A percentile compares a stretch with the other conserved stretches of the same genome.
Evolutionary conservation across 176 grass and related monocot genomes (phyloP).

Genomic region (Themeda triandra): DNA sequence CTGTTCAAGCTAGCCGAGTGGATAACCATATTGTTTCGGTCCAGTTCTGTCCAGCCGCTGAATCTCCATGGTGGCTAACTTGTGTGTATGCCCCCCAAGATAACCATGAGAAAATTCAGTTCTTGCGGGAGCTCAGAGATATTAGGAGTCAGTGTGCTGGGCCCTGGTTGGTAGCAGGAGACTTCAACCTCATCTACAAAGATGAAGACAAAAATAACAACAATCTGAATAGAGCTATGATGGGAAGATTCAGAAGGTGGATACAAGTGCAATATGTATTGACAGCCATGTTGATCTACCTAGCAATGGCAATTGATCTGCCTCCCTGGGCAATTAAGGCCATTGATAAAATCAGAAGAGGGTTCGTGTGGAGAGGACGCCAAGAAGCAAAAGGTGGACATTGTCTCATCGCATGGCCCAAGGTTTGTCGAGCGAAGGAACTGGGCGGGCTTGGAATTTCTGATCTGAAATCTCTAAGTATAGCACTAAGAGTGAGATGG

Average conservation of each 20-base stretch:
- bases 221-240: background rate
- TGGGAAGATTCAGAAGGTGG: background rate
- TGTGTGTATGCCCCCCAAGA: background rate
- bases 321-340: too few relatives aligned
- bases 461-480: too few relatives aligned
- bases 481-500: too few relatives aligned
- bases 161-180: background rate
- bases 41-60: background rate
- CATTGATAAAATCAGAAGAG: too few relatives aligned
- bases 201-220: background rate
- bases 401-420: too few relatives aligned
- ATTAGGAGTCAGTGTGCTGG: background rate
- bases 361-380: too few relatives aligned
- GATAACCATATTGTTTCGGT: background rate
- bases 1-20: background rate
- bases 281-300: too few relatives aligned
- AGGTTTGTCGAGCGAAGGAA: too few relatives aligned
- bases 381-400: too few relatives aligned
- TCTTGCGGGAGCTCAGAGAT: background rate
- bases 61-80: background rate
- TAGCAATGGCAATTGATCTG: too few relatives aligned
- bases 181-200: background rate
- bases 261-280: too few relatives aligned
- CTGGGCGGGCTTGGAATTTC: too few relatives aligned
- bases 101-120: background rate